Conservation (phyloP, 257 asterid genomes). For the Solanum chmielewskii region DNA sequence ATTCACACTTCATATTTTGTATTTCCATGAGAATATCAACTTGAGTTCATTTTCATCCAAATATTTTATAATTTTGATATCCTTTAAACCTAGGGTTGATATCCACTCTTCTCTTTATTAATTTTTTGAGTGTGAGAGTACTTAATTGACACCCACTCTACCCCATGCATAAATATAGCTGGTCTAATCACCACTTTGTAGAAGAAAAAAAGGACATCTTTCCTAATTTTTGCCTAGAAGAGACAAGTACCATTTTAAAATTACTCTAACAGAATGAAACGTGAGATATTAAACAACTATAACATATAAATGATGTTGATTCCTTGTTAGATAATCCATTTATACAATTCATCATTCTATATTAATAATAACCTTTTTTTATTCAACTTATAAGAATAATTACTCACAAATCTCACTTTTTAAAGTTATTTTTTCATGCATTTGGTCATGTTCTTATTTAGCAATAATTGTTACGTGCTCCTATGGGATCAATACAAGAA, state of each 20-base stretch:
- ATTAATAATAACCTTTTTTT: too few species aligned
- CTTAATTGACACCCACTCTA: too few species aligned
- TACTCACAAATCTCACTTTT: background rate
- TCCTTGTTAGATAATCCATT: too few species aligned
- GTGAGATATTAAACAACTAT: background rate
- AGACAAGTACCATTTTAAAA: background rate
- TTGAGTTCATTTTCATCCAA: too few species aligned
- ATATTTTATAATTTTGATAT: too few species aligned
- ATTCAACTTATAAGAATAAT: background rate
- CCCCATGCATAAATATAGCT: too few species aligned
- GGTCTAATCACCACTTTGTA: too few species aligned
- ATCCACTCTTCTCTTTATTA: too few species aligned
- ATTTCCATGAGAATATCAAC: background rate
- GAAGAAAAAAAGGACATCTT: background rate
- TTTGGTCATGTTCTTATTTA: background rate
- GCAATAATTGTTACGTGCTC: background rate
- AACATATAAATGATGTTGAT: too few species aligned
- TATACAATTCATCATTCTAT: too few species aligned
- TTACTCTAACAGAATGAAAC: background rate
- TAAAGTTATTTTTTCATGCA: background rate
- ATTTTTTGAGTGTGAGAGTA: too few species aligned
- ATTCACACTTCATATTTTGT: background rate
- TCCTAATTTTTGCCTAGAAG: background rate
- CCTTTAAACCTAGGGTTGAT: too few species aligned
- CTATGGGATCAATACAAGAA: background rate